phyloP scores from a whole-genome alignment of 1,284 basidiomycete species.

The Naganishia cerealis region DNA sequence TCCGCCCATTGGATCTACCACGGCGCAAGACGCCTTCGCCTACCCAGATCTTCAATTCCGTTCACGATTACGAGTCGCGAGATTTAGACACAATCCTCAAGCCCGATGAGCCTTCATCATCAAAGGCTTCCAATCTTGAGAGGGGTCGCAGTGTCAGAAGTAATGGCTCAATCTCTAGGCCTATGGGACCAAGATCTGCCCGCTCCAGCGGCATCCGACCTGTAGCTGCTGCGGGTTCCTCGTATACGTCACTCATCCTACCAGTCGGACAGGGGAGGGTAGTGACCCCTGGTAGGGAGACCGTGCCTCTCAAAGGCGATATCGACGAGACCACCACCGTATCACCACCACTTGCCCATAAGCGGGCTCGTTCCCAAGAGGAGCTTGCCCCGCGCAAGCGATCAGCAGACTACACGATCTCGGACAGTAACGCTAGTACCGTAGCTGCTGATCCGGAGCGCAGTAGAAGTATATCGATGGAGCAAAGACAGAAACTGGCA shows the following conservation, averaged over 20 bases:
- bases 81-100: no score
- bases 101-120: not conserved
- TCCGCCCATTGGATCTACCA: conserved; percentile 17
- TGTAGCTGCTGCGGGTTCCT: not conserved
- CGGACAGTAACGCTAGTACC: not conserved
- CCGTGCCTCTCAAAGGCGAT: conserved; percentile 40
- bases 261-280: conserved; percentile 41
- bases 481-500: not conserved
- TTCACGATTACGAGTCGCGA: no score
- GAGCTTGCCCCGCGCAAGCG: conserved; percentile 32
- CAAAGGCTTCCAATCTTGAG: not conserved
- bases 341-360: conserved; percentile 22
- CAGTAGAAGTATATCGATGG: not conserved
- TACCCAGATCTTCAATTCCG: not conserved
- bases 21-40: conserved; percentile 25
- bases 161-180: not conserved
- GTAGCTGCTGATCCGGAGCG: not conserved
- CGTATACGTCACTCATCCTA: conserved; percentile 31
- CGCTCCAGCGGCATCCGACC: not conserved
- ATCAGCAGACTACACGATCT: conserved; percentile 28
- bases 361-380: conserved; percentile 31
- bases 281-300: conserved; percentile 44
- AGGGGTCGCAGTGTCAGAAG: conserved; percentile 9
- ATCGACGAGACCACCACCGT: conserved; percentile 15
- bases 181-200: conserved; percentile 15